These are phyloP conservation scores for Rhodomyrtus psidioides DNA, from an alignment of 441 rosid species.

Conservation along the genomic window DNA sequence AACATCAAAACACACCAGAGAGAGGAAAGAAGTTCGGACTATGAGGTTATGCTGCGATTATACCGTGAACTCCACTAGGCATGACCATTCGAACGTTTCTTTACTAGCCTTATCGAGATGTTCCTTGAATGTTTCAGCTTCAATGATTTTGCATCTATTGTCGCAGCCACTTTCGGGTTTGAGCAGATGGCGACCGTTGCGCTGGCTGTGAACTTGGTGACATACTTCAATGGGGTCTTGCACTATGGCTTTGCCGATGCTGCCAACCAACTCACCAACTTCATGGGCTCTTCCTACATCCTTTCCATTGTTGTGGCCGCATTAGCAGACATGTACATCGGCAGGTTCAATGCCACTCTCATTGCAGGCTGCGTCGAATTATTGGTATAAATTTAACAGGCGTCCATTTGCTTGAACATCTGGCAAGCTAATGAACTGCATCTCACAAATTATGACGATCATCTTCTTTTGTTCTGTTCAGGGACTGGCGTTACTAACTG, in stretches of 20 bases:
- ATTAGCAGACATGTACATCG: constrained; percentile 41
- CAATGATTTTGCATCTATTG: background rate
- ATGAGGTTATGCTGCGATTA: background rate
- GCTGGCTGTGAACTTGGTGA: constrained; percentile 44
- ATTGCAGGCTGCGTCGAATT: constrained; percentile 41
- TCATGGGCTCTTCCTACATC: constrained; percentile 38
- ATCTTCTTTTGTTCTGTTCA: background rate
- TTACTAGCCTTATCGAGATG: background rate
- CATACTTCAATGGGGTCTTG: constrained; percentile 43
- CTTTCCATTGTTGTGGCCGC: constrained; percentile 33
- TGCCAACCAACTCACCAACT: constrained; percentile 52
- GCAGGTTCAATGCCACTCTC: constrained; percentile 40
- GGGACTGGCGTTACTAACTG: constrained; percentile 38
- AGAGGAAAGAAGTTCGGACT: background rate
- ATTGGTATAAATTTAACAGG: constrained; percentile 21
- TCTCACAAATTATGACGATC: background rate
- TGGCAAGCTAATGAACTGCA: background rate
- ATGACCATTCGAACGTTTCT: background rate
- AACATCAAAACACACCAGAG: background rate
- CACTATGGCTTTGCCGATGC: constrained; percentile 51
- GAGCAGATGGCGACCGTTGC: constrained; percentile 44
- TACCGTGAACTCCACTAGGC: background rate
- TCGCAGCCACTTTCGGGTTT: constrained; percentile 31
- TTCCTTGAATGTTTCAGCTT: background rate
- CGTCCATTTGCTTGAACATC: background rate